phyloP scores from a whole-genome alignment of 495 filamentous ascomycete species.

The Tetracladium marchalianum region DNA sequence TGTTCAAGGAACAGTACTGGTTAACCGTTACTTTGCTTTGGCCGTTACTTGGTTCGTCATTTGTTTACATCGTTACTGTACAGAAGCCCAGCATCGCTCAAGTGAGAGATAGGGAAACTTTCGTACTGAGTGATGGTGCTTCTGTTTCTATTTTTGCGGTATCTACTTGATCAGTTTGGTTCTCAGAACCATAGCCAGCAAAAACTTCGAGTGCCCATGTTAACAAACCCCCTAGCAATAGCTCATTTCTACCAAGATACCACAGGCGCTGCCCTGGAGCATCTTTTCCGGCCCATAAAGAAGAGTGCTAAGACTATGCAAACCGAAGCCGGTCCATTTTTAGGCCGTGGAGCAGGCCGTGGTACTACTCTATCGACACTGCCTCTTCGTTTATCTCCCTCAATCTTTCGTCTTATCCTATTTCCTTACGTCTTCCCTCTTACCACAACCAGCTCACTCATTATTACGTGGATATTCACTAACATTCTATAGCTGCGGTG shows the following conservation, averaged over 20 bases:
- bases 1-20: too few relatives aligned
- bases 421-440: constrained; percentile 4
- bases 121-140: too few relatives aligned
- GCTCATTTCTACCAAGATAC: constrained; percentile 18
- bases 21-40: too few relatives aligned
- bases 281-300: constrained; percentile 34
- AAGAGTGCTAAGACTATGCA: constrained; percentile 25
- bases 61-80: too few relatives aligned
- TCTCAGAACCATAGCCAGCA: too few relatives aligned
- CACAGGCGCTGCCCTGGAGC: constrained; percentile 30
- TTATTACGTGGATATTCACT: constrained; percentile 10
- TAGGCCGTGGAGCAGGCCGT: not conserved
- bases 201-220: not conserved
- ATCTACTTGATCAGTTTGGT: too few relatives aligned
- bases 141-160: too few relatives aligned
- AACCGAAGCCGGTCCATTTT: constrained; percentile 14
- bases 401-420: constrained; percentile 4
- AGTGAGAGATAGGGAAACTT: too few relatives aligned
- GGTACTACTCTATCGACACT: not conserved
- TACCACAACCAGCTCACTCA: constrained; percentile 2
- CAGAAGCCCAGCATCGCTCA: too few relatives aligned
- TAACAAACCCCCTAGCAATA: constrained; percentile 8
- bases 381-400: not conserved
- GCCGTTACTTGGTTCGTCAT: too few relatives aligned
- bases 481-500: constrained; percentile 17